Evolutionary conservation across 345 rosid genomes (phyloP).

Genomic region (Moricandia arvensis): DNA sequence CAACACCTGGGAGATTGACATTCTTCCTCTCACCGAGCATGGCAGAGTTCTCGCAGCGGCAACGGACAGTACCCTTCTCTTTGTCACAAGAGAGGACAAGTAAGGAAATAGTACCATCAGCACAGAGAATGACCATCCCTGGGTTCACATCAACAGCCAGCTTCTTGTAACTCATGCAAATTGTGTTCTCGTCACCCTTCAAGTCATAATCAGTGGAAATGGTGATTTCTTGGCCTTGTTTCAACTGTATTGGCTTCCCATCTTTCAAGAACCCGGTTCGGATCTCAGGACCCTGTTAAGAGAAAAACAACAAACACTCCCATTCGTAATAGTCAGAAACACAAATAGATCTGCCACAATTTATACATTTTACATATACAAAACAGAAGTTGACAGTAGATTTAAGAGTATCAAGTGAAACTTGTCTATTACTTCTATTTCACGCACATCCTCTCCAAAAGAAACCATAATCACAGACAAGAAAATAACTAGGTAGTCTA

Average conservation of each 20-base stretch:
- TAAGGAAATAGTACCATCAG: slow-evolving; percentile 94
- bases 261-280: slow-evolving; percentile 73
- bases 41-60: slow-evolving; percentile 88
- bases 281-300: slow-evolving; percentile 71
- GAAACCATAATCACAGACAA: neutral
- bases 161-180: slow-evolving; percentile 95
- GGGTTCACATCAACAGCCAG: slow-evolving; percentile 80
- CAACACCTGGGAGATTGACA: slow-evolving; percentile 95
- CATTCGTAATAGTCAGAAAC: neutral
- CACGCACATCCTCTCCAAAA: neutral
- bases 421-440: neutral
- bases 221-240: slow-evolving; percentile 81
- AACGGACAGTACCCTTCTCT: slow-evolving; percentile 66
- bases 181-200: slow-evolving; percentile 71
- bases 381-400: neutral
- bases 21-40: slow-evolving; percentile 97
- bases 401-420: neutral
- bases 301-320: slow-evolving; percentile 2
- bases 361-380: neutral
- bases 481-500: neutral
- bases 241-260: slow-evolving; percentile 64
- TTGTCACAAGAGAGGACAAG: slow-evolving; percentile 73
- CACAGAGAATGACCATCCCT: slow-evolving; percentile 87
- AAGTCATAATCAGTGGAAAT: slow-evolving; percentile 73
- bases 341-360: neutral